Evolutionary conservation across 495 filamentous ascomycete genomes (phyloP).

Genomic region (Aspergillus bridgeri): DNA sequence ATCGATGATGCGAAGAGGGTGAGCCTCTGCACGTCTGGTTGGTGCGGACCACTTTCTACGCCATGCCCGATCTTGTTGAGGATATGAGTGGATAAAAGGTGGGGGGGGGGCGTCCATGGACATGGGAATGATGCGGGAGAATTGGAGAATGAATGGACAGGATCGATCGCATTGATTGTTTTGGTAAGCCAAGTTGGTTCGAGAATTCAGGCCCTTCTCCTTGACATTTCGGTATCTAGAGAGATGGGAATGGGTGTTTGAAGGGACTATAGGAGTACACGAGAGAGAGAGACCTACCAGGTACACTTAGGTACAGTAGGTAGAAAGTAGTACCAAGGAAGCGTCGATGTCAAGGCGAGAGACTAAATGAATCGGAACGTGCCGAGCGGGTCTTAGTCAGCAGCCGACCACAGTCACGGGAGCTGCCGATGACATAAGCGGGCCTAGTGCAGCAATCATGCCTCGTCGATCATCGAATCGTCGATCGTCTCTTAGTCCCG

Average conservation of each 20-base stretch:
- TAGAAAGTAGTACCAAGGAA: background rate
- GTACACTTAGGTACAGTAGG: too few relatives aligned
- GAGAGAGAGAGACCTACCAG: background rate
- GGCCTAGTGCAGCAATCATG: slow-evolving; percentile 10
- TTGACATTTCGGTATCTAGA: background rate
- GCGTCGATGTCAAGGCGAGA: background rate
- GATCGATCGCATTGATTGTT: too few relatives aligned
- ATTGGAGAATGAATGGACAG: background rate
- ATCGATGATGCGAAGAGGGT: background rate
- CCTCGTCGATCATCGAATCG: slow-evolving; percentile 9
- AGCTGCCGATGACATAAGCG: background rate
- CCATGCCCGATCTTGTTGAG: background rate
- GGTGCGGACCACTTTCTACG: background rate
- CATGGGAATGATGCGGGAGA: background rate
- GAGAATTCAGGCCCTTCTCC: too few relatives aligned
- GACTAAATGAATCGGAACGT: slow-evolving; percentile 24
- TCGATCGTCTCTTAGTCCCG: slow-evolving; percentile 6
- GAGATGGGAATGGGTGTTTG: slow-evolving; percentile 2
- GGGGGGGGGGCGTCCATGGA: background rate
- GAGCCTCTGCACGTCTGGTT: background rate
- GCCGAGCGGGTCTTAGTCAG: slow-evolving; percentile 18
- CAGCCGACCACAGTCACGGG: background rate
- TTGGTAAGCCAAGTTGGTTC: too few relatives aligned
- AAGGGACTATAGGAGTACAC: background rate
- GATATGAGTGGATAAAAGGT: background rate